Evolutionary conservation across 192 early-diverging fungal species (phyloP).

Genomic region (Rhizophagus prolifer): DNA sequence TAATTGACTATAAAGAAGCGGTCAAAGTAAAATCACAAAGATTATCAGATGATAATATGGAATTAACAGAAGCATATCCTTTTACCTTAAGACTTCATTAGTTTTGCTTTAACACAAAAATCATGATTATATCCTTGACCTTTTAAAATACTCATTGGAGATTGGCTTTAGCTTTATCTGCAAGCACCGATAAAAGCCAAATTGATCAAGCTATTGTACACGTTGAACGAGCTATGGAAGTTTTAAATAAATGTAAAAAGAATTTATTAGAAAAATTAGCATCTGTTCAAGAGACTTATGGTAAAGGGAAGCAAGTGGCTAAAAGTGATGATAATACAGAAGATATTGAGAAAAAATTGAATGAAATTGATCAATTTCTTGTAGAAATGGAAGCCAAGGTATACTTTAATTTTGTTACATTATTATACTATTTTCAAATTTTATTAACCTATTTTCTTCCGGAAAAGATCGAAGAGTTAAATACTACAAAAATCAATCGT

Average conservation of each 20-base stretch:
- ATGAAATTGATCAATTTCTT: slow-evolving; percentile 60
- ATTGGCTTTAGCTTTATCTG: slow-evolving; percentile 66
- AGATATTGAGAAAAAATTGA: slow-evolving; percentile 51
- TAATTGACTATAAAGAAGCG: slow-evolving; percentile 57
- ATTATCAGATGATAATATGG: slow-evolving; percentile 52
- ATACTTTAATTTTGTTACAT: too few species aligned
- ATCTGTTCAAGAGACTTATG: slow-evolving; percentile 26
- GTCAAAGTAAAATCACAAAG: slow-evolving; percentile 53
- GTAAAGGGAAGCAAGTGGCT: slow-evolving; percentile 49
- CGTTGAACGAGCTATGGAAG: slow-evolving; percentile 53
- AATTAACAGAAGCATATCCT: slow-evolving; percentile 61
- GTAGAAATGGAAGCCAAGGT: slow-evolving; percentile 69
- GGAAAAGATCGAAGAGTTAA: slow-evolving; percentile 42
- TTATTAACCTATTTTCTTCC: slow-evolving; percentile 27
- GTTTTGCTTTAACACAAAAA: neutral
- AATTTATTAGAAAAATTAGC: slow-evolving; percentile 39
- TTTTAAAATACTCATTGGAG: slow-evolving; percentile 55
- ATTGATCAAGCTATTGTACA: slow-evolving; percentile 54
- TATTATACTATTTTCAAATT: too few species aligned
- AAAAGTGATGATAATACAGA: slow-evolving; percentile 34
- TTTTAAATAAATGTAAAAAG: slow-evolving; percentile 52
- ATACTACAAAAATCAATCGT: slow-evolving; percentile 34
- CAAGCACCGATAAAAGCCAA: slow-evolving; percentile 40
- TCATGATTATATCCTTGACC: neutral
- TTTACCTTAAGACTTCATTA: neutral